These are phyloP conservation scores for Melampsora americana DNA, from an alignment of 1,284 basidiomycete genomes.

Conservation along the genomic window DNA sequence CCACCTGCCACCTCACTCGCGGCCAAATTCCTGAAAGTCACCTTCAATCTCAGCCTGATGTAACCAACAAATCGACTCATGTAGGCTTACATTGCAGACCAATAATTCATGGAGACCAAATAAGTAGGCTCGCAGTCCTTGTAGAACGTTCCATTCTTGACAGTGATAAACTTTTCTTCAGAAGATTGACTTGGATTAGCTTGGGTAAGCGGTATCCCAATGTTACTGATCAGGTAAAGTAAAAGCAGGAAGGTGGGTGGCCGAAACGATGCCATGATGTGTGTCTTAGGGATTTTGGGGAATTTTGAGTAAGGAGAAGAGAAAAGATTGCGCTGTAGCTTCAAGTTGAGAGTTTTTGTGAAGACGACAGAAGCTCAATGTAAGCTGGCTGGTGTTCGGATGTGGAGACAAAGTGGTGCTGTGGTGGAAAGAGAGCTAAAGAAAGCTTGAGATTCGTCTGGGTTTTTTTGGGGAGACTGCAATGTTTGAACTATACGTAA, in stretches of 20 bases:
- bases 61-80: not conserved
- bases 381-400: too few species aligned
- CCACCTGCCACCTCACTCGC: conserved; percentile 47
- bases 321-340: too few species aligned
- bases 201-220: not conserved
- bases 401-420: too few species aligned
- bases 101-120: conserved; percentile 43
- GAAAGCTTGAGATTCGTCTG: too few species aligned
- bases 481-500: too few species aligned
- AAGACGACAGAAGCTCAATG: too few species aligned
- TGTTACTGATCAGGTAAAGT: not conserved
- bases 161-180: conserved; percentile 20
- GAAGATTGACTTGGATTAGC: not conserved
- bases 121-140: conserved; percentile 23
- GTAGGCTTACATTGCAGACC: conserved; percentile 22
- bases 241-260: not conserved
- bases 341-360: too few species aligned
- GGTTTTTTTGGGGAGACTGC: too few species aligned
- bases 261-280: not conserved
- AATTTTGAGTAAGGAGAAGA: too few species aligned
- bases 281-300: too few species aligned
- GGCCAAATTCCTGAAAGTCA: conserved; percentile 48
- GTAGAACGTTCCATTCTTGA: conserved; percentile 33
- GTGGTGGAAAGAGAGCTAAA: too few species aligned
- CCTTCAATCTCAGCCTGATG: not conserved